A percentile compares a stretch with the other conserved stretches of the same genome.
Conservation (phyloP, 768 basidiomycete genomes). For the Suillus tomentosus region DNA sequence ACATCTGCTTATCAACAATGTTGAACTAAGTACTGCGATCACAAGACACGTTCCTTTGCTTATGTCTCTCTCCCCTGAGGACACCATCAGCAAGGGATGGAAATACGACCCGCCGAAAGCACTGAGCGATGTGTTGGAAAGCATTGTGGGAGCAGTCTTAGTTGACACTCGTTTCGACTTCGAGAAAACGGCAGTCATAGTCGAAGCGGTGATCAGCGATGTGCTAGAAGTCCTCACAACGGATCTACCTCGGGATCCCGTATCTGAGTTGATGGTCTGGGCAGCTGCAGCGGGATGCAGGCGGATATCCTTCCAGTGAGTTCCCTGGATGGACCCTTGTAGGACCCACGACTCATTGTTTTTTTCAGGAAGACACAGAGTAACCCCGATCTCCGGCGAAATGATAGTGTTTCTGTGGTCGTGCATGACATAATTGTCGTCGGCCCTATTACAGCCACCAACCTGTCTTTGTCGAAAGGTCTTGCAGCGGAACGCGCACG, state of each 20-base stretch:
- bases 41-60: slow-evolving; percentile 61
- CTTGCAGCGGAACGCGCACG: slow-evolving; percentile 66
- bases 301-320: slow-evolving; percentile 48
- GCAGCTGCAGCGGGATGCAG: slow-evolving; percentile 58
- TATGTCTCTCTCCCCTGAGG: slow-evolving; percentile 51
- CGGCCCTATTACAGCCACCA: slow-evolving; percentile 63
- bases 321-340: slow-evolving; percentile 13
- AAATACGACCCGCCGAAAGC: slow-evolving; percentile 85
- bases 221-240: slow-evolving; percentile 62
- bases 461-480: slow-evolving; percentile 63
- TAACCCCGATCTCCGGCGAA: slow-evolving; percentile 42
- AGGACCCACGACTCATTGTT: not conserved
- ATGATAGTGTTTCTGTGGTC: slow-evolving; percentile 56
- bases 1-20: slow-evolving; percentile 65
- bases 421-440: slow-evolving; percentile 59
- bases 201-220: slow-evolving; percentile 66
- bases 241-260: slow-evolving; percentile 66
- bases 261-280: slow-evolving; percentile 73
- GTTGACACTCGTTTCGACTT: slow-evolving; percentile 79
- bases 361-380: slow-evolving; percentile 44
- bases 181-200: slow-evolving; percentile 62
- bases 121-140: slow-evolving; percentile 83
- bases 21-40: slow-evolving; percentile 68
- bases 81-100: slow-evolving; percentile 74
- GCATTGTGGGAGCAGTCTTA: slow-evolving; percentile 80